These are phyloP conservation scores for Nannochloropsis gaditana DNA, from an alignment of 108 stramenopile species.

Conservation along the genomic window DNA sequence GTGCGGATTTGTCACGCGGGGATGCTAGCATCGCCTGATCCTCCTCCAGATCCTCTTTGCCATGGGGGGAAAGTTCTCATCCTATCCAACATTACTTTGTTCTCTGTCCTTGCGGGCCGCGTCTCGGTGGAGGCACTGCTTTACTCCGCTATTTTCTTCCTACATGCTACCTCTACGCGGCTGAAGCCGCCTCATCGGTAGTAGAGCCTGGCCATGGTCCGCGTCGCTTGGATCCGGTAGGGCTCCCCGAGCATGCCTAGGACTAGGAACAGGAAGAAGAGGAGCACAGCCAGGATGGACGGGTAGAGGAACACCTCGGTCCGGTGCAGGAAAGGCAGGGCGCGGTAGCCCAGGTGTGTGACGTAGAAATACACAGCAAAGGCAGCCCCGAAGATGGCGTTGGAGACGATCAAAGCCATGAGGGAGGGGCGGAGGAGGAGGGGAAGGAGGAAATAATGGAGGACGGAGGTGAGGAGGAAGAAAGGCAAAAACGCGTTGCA, in stretches of 20 bases:
- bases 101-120: background rate
- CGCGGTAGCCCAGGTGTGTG: constrained; percentile 81
- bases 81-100: background rate
- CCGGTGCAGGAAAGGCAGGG: constrained; percentile 75
- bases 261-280: constrained; percentile 69
- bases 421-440: constrained; percentile 72
- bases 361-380: constrained; percentile 90
- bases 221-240: constrained; percentile 41
- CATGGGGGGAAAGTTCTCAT: too few species aligned
- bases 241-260: constrained; percentile 75
- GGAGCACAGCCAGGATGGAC: constrained; percentile 69
- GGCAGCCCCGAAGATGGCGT: constrained; percentile 78
- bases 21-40: too few species aligned
- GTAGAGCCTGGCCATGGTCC: constrained; percentile 31
- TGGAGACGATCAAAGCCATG: constrained; percentile 68
- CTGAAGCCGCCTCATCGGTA: background rate
- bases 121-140: background rate
- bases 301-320: constrained; percentile 94
- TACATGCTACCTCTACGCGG: background rate
- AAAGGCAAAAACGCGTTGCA: constrained; percentile 92
- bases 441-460: constrained; percentile 89
- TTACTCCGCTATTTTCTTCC: background rate
- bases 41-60: too few species aligned
- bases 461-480: constrained; percentile 79
- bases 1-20: too few species aligned